Base-by-base conservation (phyloP, 139 green algal genomes). In the Yamagishiella unicocca region DNA sequence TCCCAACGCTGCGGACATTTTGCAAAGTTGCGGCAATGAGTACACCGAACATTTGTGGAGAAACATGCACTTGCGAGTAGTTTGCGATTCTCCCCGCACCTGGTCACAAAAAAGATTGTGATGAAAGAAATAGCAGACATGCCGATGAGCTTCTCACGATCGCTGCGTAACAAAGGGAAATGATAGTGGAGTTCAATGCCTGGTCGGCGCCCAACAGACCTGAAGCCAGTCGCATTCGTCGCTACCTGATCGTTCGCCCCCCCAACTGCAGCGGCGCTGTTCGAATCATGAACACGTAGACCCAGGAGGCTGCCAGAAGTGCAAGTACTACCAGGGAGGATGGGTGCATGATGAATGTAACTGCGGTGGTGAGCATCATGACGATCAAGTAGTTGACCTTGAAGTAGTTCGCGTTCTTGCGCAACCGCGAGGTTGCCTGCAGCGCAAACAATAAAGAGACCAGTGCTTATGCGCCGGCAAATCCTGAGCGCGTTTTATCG, bases 341-440 rank as follows among this genome's bases (percentile, higher is more conserved):
- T 5, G 96, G 96, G 82, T 98, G 91, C 72, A 95, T 91, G 24
- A 96, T 40, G 80, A 98, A 95, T 31, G 91, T 93, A 5, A 94
- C 76, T 0, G 89, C 83, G 4, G 95, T 90, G 4, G 94, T 95
- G 19, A 90, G 71, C 31, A 98, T 29, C 19, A 96, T 90, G 10
- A 97, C 86, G 24, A 98, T 91, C 27, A 95, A 70, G 89, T 99
- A 99, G 92, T 99, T 99, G 73, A 97, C 92, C 29, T 90, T 87
- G 89, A 99, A 99, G 92, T 99, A 99, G 9, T 81, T 83, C 8
- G 94, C 77, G 89, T 99, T 99, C 83, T 97, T 98, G 25, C 93
- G 87, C 71, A 99, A 77, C 4, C 97, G 92, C 2, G 68, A 68
- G 0, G 90, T 88, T 4, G 97, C 96, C 94, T 98, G 91, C 78